Percentiles rank a stretch among this genome's conserved stretches.
Conservation (phyloP, 768 basidiomycete genomes). For the Hypholoma fasciculare region DNA sequence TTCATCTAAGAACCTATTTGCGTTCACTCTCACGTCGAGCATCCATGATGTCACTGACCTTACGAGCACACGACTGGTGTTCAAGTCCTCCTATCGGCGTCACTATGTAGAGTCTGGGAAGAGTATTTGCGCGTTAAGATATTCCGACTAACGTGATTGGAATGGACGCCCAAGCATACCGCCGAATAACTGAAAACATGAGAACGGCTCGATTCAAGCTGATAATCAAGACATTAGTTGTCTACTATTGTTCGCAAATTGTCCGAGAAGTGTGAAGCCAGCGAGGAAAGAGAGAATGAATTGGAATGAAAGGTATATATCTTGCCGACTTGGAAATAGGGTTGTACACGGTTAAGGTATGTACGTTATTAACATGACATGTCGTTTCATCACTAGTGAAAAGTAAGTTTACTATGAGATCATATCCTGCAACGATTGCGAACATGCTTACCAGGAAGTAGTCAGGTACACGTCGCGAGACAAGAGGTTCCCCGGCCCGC, state of each 20-base stretch:
- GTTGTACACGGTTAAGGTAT: conserved; percentile 31
- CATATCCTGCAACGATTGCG: background rate
- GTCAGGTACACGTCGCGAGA: conserved; percentile 92
- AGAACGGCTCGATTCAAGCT: background rate
- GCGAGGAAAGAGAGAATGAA: conserved; percentile 5
- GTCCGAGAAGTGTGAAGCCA: conserved; percentile 3
- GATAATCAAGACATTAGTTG: conserved; percentile 2
- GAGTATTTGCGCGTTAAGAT: no score
- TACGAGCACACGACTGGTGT: no score
- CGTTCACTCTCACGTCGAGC: no score
- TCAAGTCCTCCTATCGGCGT: no score
- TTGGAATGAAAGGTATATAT: conserved; percentile 27
- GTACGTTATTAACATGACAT: conserved; percentile 31
- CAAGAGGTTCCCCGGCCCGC: conserved; percentile 96
- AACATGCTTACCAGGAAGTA: conserved; percentile 78
- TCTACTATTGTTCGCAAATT: conserved; percentile 6
- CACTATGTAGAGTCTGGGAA: no score
- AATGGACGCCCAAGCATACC: background rate
- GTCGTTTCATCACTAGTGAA: conserved; percentile 25
- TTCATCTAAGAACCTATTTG: no score
- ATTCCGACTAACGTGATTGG: background rate
- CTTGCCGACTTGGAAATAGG: conserved; percentile 26
- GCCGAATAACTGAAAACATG: background rate
- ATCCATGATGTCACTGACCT: no score
- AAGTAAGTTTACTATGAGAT: background rate